Evolutionary conservation across 805 yeast genomes (phyloP).

Genomic region (Yamadazyma sp.): DNA sequence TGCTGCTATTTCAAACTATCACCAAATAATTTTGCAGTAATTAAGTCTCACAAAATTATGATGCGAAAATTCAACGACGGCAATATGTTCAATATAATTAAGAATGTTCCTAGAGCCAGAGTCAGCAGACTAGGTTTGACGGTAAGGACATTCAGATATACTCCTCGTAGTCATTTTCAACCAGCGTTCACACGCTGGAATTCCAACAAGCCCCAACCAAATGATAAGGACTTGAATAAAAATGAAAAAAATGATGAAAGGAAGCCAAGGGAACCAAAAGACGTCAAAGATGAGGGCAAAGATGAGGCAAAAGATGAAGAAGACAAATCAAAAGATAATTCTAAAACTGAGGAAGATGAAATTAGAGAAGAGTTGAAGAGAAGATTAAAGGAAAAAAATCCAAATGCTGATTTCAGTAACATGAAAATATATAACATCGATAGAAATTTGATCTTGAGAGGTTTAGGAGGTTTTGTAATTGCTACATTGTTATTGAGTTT

Average conservation of each 20-base stretch:
- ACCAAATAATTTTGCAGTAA: too few species aligned
- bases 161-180: neutral
- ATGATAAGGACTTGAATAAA: too few species aligned
- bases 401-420: conserved; percentile 25
- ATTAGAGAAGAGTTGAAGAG: conserved; percentile 33
- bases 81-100: too few species aligned
- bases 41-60: too few species aligned
- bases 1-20: too few species aligned
- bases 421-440: conserved; percentile 28
- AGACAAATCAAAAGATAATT: conserved; percentile 6
- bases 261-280: too few species aligned
- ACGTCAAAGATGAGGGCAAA: too few species aligned
- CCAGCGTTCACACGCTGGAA: neutral
- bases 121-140: too few species aligned
- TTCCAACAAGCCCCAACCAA: conserved; percentile 2
- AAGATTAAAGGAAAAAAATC: conserved; percentile 26
- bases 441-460: conserved; percentile 14
- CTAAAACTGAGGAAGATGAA: conserved; percentile 16
- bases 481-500: conserved; percentile 14
- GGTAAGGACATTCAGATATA: neutral
- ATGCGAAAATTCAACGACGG: too few species aligned
- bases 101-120: too few species aligned
- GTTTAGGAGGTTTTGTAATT: conserved; percentile 19
- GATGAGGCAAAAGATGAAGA: conserved; percentile 1
- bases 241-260: conserved; percentile 4